These are phyloP conservation scores for Dipsacomyces acuminosporus DNA, from an alignment of 371 early-diverging fungal genomes.

Conservation along the genomic window DNA sequence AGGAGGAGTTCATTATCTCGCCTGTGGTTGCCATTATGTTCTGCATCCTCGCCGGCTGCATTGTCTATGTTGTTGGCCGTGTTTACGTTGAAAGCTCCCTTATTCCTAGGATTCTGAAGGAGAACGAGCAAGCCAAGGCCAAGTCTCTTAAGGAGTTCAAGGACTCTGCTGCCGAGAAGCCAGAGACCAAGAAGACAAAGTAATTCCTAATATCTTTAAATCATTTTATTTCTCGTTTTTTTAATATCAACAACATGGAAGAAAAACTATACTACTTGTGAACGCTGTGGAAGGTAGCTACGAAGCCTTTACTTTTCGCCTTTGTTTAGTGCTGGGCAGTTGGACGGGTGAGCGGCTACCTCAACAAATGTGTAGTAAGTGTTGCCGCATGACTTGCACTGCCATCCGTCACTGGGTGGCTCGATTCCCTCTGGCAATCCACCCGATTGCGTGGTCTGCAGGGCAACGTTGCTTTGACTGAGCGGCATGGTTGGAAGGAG, in stretches of 20 bases:
- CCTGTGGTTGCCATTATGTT: conserved; percentile 42
- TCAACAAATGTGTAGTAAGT: conserved; percentile 37
- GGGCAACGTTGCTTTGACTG: no score
- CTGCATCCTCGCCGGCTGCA: conserved; percentile 37
- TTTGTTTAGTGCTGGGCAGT: no score
- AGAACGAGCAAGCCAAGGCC: background rate
- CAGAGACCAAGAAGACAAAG: background rate
- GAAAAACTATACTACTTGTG: no score
- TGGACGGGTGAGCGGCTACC: conserved; percentile 21
- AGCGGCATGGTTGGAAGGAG: no score
- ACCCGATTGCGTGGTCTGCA: no score
- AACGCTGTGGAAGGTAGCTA: no score
- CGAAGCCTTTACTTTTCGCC: no score
- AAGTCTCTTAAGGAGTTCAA: background rate
- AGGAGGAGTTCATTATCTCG: conserved; percentile 39
- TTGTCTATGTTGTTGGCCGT: conserved; percentile 39
- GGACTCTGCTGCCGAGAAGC: background rate
- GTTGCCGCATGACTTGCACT: conserved; percentile 27
- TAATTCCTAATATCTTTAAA: background rate
- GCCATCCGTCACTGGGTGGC: conserved; percentile 18
- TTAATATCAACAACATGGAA: no score
- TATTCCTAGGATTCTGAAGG: conserved; percentile 14
- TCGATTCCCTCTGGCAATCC: background rate
- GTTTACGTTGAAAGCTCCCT: conserved; percentile 41
- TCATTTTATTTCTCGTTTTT: no score